Evolutionary conservation across 352 stramenopile genomes (phyloP), one percentile per base, ranked within the genome.

Genomic region (Pythium folliculosum): DNA sequence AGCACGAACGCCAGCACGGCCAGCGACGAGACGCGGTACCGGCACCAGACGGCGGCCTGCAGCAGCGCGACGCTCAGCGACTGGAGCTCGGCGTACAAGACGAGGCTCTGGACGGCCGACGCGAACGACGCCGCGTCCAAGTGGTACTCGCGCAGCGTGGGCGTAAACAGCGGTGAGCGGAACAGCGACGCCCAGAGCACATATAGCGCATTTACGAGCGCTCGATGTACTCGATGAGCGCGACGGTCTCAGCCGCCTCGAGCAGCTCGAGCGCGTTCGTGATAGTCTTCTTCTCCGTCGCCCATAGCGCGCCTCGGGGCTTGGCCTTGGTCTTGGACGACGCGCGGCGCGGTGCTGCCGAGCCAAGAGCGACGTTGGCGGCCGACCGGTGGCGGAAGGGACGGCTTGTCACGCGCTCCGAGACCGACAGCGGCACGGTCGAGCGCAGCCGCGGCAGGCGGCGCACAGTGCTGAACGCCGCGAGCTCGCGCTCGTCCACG

Each of bases 201-300:
- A 47, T 44, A 70, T 1, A 59, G 7, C 12, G n/a, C 23, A 35
- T 64, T 70, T 23, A 60, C 17, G 9, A 64, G 14, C 22, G 54
- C 40, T 70, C 63, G 17, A 70, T 16, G 30, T 60, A 70, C 54
- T 70, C 63, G 53, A 64, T 52, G n/a, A 70, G 54, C 13, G 64
- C 8, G 27, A 70, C 56, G 22, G 43, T 49, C 44, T 70, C 63
- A 16, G 54, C 47, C 7, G 48, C 43, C 17, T 64, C 44, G 14
- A 64, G 13, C 19, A 70, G 48, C 63, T 70, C 54, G 22, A 63
- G 49, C 13, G 63, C 52, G 13, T 49, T 40, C 48, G 22, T 35
- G 21, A 53, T 12, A 5, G 48, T 35, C 16, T 35, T n/a, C 21
- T 30, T 53, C 6, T 53, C 48, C 3, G 16, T 45, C 38, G 38